Percentiles rank a stretch among this genome's conserved stretches.
Evolutionary conservation across 2,329 filamentous ascomycete species (phyloP).

Genomic region (Fusarium ramigenum): DNA sequence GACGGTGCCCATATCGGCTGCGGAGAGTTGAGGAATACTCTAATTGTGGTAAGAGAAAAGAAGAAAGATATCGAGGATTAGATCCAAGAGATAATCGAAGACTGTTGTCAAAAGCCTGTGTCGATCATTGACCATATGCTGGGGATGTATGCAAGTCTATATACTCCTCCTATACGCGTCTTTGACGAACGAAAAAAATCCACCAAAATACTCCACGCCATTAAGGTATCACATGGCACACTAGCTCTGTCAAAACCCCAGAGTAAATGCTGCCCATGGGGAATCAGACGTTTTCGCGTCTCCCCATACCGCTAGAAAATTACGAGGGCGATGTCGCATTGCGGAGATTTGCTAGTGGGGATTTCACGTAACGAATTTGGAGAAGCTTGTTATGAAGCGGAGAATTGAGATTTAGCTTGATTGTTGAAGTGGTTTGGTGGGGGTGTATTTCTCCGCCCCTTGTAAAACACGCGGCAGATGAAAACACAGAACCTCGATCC

Average conservation of each 20-base stretch:
- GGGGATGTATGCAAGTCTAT: not conserved
- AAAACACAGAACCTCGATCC: too few species aligned
- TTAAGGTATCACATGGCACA: not conserved
- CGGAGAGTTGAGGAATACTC: too few species aligned
- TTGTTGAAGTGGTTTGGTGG: not conserved
- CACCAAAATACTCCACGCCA: not conserved
- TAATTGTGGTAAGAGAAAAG: too few species aligned
- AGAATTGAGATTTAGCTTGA: not conserved
- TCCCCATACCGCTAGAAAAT: conserved; percentile 1
- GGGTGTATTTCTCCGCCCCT: not conserved
- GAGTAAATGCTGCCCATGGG: conserved; percentile 13
- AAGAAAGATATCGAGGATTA: not conserved
- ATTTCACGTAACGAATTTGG: not conserved
- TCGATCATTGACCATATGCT: not conserved
- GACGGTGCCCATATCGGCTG: not conserved
- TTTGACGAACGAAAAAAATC: not conserved
- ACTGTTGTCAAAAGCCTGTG: not conserved
- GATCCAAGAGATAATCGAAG: too few species aligned
- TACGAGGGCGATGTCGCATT: not conserved
- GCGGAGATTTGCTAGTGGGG: conserved; percentile 3
- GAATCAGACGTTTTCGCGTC: conserved; percentile 17
- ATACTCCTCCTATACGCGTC: not conserved
- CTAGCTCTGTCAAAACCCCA: conserved; percentile 5
- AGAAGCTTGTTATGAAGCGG: not conserved
- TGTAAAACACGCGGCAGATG: not conserved